A percentile compares a stretch with the other conserved stretches of the same genome.
phyloP scores from a whole-genome alignment of 352 stramenopile species.

The Phytophthora sansomeana region DNA sequence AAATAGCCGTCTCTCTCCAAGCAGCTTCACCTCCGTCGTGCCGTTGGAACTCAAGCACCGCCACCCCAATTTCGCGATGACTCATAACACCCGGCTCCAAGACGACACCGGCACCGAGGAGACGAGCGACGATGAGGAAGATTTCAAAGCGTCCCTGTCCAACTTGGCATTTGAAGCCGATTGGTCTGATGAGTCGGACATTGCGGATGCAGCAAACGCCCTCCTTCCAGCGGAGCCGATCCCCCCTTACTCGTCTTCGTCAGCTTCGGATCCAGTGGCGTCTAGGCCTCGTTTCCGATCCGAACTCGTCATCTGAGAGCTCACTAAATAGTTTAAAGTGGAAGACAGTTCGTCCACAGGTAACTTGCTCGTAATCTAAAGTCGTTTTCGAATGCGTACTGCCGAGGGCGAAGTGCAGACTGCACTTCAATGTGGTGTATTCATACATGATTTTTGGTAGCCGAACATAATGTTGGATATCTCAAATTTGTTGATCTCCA shows the following conservation, averaged over 20 bases:
- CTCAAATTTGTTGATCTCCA: too few relatives aligned
- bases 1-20: slow-evolving; percentile 36
- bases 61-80: slow-evolving; percentile 35
- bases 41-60: slow-evolving; percentile 66
- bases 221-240: slow-evolving; percentile 22
- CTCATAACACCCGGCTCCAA: slow-evolving; percentile 7
- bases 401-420: too few relatives aligned
- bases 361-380: slow-evolving; percentile 32
- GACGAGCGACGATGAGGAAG: slow-evolving; percentile 32
- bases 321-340: slow-evolving; percentile 32
- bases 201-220: slow-evolving; percentile 16
- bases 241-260: slow-evolving; percentile 8
- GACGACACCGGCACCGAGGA: slow-evolving; percentile 30
- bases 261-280: slow-evolving; percentile 16
- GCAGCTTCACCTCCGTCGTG: slow-evolving; percentile 39
- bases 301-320: slow-evolving; percentile 32
- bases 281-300: slow-evolving; percentile 16
- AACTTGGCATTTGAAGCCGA: slow-evolving; percentile 83
- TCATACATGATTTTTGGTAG: too few relatives aligned
- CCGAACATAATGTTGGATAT: too few relatives aligned
- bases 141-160: slow-evolving; percentile 58
- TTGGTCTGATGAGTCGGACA: slow-evolving; percentile 56
- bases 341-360: slow-evolving; percentile 26
- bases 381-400: background rate
- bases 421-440: too few relatives aligned